These are phyloP conservation scores for Wickerhamiella allomyrinae DNA, from an alignment of 805 yeast species.

Conservation along the genomic window DNA sequence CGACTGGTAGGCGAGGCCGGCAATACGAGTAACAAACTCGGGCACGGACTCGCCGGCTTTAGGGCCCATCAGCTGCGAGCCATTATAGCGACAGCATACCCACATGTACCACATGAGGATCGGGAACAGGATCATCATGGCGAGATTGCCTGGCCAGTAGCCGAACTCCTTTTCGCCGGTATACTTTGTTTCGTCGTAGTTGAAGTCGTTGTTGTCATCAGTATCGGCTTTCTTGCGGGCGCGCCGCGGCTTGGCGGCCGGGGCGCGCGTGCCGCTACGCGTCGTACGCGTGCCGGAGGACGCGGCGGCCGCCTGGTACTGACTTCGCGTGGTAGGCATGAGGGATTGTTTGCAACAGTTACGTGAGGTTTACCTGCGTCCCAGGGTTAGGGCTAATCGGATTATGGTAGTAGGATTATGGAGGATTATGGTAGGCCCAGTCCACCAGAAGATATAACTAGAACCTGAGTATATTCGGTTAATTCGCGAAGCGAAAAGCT, in stretches of 20 bases:
- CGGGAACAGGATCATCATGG: slow-evolving; percentile 91
- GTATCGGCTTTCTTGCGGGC: not conserved
- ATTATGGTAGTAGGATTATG: no score
- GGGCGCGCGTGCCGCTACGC: not conserved
- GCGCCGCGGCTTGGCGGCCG: not conserved
- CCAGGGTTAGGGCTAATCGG: no score
- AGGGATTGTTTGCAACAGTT: not conserved
- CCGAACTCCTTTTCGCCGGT: slow-evolving; percentile 54
- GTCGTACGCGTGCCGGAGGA: not conserved
- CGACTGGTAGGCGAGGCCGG: slow-evolving; percentile 27
- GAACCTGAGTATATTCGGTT: no score
- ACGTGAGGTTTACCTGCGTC: not conserved
- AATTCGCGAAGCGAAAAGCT: no score
- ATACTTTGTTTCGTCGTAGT: slow-evolving; percentile 15
- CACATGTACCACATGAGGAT: slow-evolving; percentile 92
- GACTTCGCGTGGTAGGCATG: slow-evolving; percentile 14
- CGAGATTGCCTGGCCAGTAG: slow-evolving; percentile 76
- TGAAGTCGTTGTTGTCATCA: not conserved
- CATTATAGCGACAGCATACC: slow-evolving; percentile 72
- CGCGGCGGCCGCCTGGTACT: slow-evolving; percentile 8
- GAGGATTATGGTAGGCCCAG: no score
- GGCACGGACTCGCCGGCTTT: slow-evolving; percentile 32
- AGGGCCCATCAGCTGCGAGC: slow-evolving; percentile 63
- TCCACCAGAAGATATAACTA: no score
- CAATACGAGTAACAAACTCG: slow-evolving; percentile 38